These are phyloP conservation scores for Cornus controversa DNA, from an alignment of 148 eudicot genomes.

Conservation along the genomic window DNA sequence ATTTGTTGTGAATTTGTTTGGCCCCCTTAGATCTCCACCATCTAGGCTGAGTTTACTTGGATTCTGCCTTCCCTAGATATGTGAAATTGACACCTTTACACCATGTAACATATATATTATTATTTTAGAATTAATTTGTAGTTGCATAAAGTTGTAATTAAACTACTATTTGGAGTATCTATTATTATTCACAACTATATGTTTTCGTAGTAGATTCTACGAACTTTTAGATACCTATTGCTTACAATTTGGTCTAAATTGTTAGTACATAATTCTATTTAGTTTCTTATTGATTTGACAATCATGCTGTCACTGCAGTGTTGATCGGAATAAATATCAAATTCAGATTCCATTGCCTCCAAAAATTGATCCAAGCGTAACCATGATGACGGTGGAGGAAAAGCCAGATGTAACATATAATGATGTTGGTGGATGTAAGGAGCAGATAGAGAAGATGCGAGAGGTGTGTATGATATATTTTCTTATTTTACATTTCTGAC, in stretches of 20 bases:
- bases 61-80: no score
- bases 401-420: slow-evolving; percentile 97
- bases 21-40: no score
- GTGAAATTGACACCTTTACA: no score
- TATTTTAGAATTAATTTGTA: no score
- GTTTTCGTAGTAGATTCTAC: background rate
- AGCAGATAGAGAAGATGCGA: slow-evolving; percentile 97
- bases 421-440: slow-evolving; percentile 99
- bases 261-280: background rate
- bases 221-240: background rate
- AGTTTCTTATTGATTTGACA: background rate
- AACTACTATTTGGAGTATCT: background rate
- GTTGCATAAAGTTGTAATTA: background rate
- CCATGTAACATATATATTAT: background rate
- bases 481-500: no score
- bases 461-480: slow-evolving; percentile 51
- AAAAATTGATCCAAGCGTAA: slow-evolving; percentile 97
- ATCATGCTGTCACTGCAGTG: slow-evolving; percentile 39
- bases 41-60: no score
- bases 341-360: slow-evolving; percentile 97
- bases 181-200: background rate
- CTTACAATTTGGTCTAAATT: background rate
- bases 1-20: no score
- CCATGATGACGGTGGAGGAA: slow-evolving; percentile 99
- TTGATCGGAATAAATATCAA: slow-evolving; percentile 88